Evolutionary conservation across 2,329 filamentous ascomycete species (phyloP), one percentile per base, ranked within the genome.

Genomic region (Polytolypa hystricis): DNA sequence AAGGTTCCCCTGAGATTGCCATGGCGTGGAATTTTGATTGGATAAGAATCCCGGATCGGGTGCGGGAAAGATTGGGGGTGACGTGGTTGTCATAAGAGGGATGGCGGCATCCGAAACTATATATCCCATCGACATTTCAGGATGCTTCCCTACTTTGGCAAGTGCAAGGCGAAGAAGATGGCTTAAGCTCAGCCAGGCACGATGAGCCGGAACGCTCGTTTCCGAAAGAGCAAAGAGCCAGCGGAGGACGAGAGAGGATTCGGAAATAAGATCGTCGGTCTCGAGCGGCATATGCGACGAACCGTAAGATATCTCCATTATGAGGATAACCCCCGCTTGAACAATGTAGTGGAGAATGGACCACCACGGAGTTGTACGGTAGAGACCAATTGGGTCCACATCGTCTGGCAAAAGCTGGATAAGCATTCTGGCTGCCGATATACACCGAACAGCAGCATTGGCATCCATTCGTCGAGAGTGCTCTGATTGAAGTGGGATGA

Each of bases 351-450:
- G 60, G 11, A 62, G 44, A n/a, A 58, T 44, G 11, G 51, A 55
- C 58, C 59, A 63, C 60, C 60, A 64, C 3, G 61, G 60, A 2
- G 53, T 53, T 15, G 52, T 47, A 23, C 53, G 39, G 36, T 61
- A 60, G 2, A 52, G 36, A 5, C 40, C 35, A 11, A 43, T 39
- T 8, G 55, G 39, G 37, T 54, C 46, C 0, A 48, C 41, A 12
- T 48, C 39, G 16, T 53, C 48, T 3, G 59, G 59, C 1, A 63
- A 39, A 6, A 62, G 39, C n/a, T 43, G 41, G 2, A 57, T 38
- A 21, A 64, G 43, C 4, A 46, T 40, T 36, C 51, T 50, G 2
- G 60, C 60, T 19, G 60, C 47, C 8, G 45, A 42, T 4, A 64
- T 43, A 39, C 59, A 63, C 5, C 47, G 42, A 4, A 41, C 31